Base-by-base conservation (phyloP, 1,284 basidiomycete genomes). In the Mycena sp. region DNA sequence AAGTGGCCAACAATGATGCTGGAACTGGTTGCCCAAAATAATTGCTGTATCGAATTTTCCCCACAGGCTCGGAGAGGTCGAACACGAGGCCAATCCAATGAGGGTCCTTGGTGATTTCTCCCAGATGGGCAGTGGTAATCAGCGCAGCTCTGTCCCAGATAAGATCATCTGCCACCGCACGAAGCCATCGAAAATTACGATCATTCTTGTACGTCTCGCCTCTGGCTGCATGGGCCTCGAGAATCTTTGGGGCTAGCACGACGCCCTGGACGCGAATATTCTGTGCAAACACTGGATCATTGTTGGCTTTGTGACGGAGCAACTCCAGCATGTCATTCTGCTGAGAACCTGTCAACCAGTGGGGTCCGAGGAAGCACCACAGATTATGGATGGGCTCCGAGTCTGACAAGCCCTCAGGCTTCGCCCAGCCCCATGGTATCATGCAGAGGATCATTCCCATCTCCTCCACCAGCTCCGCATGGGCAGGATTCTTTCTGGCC, bases 71-170 rank as follows among this genome's bases (percentile, higher is more conserved):
- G 11, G 56, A 25, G 10, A 63, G 6, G 51, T 59, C 62, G 12
- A 64, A 40, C 26, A 50, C 46, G 16, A 64, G n/a, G 23, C n/a
- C 19, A 14, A 58, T 30, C 61, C 61, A 63, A 30, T 63, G 61
- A 6, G 45, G 45, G 6, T 64, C 38, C 21, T 45, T 16, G 3
- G n/a, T 35, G 7, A 59, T 51, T 19, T 44, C 32, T 11, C 56
- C 62, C 14, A 64, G 30, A 38, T 64, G 57, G 6, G 25, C 52
- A 4, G 19, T 23, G 19, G 45, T 49, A 16, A 59, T 17, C 29
- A 64, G 16, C n/a, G 41, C 50, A 4, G 32, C 41, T n/a, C 25
- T 17, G 26, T 53, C 50, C 10, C 28, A 26, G 21, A 48, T 29
- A 6, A 58, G 19, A 35, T 53, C 61, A 4, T 54, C 37, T 3